These are phyloP conservation scores for Lentinula guzmanii DNA, from an alignment of 768 basidiomycete genomes.

Conservation along the genomic window DNA sequence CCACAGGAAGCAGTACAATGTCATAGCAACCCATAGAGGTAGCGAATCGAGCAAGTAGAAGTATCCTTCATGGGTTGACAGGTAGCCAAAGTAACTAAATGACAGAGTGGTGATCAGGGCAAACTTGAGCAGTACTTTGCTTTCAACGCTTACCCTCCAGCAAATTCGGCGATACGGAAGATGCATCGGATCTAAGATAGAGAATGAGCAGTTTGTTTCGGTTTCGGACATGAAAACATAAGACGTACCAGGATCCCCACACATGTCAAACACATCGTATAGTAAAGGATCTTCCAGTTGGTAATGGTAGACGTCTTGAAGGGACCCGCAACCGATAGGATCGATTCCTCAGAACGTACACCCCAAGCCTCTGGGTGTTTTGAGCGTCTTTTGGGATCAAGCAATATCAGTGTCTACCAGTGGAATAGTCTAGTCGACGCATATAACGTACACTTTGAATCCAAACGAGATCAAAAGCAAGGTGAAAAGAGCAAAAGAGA, in stretches of 20 bases:
- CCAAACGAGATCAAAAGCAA: conserved; percentile 27
- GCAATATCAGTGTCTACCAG: neutral
- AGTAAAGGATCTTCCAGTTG: conserved; percentile 42
- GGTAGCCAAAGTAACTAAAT: conserved; percentile 21
- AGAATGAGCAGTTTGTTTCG: neutral
- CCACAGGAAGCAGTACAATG: conserved; percentile 24
- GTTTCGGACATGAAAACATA: neutral
- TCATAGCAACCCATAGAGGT: conserved; percentile 41
- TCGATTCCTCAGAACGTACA: conserved; percentile 15
- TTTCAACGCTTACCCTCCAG: conserved; percentile 30
- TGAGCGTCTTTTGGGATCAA: neutral
- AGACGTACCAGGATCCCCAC: conserved; percentile 39
- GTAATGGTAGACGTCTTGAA: conserved; percentile 12
- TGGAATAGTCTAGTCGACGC: neutral
- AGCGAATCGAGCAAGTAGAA: conserved; percentile 51
- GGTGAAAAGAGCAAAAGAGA: conserved; percentile 35
- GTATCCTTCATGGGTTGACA: conserved; percentile 39
- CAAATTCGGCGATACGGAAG: conserved; percentile 43
- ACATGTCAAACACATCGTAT: conserved; percentile 32
- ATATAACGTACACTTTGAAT: conserved; percentile 20
- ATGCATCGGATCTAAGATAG: conserved; percentile 36
- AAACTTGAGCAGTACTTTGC: neutral
- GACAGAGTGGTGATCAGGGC: neutral
- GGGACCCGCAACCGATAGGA: conserved; percentile 21
- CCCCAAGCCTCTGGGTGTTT: neutral